Evolutionary conservation across 352 stramenopile genomes (phyloP).

Genomic region (Phytophthora parvispora): DNA sequence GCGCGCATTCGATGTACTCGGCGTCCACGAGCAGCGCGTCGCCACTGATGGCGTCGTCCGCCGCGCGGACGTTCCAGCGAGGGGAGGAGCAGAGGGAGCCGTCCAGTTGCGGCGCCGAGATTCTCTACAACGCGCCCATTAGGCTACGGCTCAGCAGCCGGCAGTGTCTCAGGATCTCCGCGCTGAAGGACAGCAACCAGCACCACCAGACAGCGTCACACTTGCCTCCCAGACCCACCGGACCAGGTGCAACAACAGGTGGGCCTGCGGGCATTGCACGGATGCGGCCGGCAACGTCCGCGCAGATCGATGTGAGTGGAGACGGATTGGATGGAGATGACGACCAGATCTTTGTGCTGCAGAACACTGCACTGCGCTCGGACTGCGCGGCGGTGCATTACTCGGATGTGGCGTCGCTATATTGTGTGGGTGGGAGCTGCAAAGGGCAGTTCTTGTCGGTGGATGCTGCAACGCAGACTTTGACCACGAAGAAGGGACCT

Average conservation of each 20-base stretch:
- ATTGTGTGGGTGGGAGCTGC: conserved; percentile 75
- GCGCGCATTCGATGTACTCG: conserved; percentile 15
- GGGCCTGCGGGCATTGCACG: conserved; percentile 29
- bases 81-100: conserved; percentile 59
- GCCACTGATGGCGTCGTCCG: conserved; percentile 18
- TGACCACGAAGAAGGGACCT: conserved; percentile 79
- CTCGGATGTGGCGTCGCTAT: conserved; percentile 81
- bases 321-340: conserved; percentile 77
- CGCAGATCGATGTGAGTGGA: conserved; percentile 66
- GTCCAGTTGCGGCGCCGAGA: conserved; percentile 74
- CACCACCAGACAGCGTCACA: conserved; percentile 16
- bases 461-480: conserved; percentile 59
- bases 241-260: conserved; percentile 8
- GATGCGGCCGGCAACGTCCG: conserved; percentile 10
- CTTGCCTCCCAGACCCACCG: conserved; percentile 39
- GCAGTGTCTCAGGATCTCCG: conserved; percentile 68
- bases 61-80: conserved; percentile 25
- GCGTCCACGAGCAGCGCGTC: conserved; percentile 10
- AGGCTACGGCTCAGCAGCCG: conserved; percentile 79
- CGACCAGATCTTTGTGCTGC: conserved; percentile 83
- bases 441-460: conserved; percentile 82
- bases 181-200: conserved; percentile 14
- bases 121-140: conserved; percentile 78
- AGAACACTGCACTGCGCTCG: conserved; percentile 76
- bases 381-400: conserved; percentile 81